Percentiles rank a stretch among this genome's conserved stretches.
These are phyloP conservation scores for Dactylorhiza incarnata DNA, from an alignment of 106 monocot species.

Conservation along the genomic window DNA sequence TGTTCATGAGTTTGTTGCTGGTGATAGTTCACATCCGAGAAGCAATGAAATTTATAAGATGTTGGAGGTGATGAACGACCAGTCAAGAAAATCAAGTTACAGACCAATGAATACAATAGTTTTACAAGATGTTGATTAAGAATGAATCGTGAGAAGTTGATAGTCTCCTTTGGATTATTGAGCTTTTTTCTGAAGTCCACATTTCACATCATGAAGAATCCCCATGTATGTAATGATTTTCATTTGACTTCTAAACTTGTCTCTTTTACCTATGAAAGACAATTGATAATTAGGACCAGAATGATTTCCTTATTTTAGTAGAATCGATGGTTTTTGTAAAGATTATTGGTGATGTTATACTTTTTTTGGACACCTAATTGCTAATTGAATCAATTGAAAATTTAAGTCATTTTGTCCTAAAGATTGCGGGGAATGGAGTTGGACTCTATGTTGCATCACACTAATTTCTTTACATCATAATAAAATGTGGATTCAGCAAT, in stretches of 20 bases:
- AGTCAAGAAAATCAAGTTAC: constrained; percentile 20
- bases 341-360: no score
- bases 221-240: constrained; percentile 30
- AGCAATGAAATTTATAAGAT: constrained; percentile 27
- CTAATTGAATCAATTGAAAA: no score
- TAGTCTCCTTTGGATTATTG: constrained; percentile 21
- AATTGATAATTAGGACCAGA: background rate
- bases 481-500: no score
- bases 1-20: constrained; percentile 35
- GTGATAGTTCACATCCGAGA: constrained; percentile 27
- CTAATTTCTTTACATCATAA: no score
- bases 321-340: background rate
- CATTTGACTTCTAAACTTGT: constrained; percentile 21
- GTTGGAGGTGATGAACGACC: constrained; percentile 19
- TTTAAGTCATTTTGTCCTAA: no score
- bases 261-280: background rate
- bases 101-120: constrained; percentile 20
- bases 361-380: no score
- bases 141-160: constrained; percentile 26
- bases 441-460: no score
- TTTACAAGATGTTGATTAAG: constrained; percentile 25
- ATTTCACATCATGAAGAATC: constrained; percentile 33
- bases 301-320: background rate
- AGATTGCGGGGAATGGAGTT: no score
- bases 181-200: constrained; percentile 5